These are phyloP conservation scores for Verticillium dahliae DNA, from an alignment of 2,329 filamentous ascomycete genomes.

Conservation along the genomic window DNA sequence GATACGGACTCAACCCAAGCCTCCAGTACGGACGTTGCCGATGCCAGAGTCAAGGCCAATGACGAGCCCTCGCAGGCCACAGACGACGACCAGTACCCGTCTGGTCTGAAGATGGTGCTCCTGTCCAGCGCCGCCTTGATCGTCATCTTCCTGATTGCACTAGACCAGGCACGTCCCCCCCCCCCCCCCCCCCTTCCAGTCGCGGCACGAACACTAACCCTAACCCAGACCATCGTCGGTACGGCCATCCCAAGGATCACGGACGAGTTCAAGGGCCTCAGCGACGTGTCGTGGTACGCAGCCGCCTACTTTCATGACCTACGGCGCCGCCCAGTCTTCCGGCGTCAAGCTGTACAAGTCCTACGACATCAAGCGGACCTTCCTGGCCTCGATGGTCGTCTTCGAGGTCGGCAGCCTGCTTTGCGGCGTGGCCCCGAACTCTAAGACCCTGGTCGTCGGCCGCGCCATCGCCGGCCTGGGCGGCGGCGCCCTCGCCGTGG, in stretches of 20 bases:
- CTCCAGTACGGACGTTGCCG: too few relatives aligned
- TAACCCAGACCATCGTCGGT: conserved; percentile 32
- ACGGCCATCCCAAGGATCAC: conserved; percentile 38
- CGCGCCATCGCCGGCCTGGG: conserved; percentile 30
- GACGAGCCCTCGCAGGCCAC: too few relatives aligned
- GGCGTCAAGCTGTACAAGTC: conserved; percentile 38
- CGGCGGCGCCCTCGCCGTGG: conserved; percentile 39
- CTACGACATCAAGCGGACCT: conserved; percentile 34
- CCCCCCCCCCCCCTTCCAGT: too few relatives aligned
- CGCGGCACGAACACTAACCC: neutral
- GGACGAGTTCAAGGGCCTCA: conserved; percentile 32
- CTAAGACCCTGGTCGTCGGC: conserved; percentile 25
- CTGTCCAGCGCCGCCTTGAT: conserved; percentile 30
- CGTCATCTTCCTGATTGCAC: conserved; percentile 32
- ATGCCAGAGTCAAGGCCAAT: too few relatives aligned
- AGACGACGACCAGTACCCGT: conserved; percentile 2
- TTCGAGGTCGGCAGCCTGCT: conserved; percentile 38
- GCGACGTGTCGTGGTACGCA: conserved; percentile 45
- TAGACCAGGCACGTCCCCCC: conserved; percentile 22
- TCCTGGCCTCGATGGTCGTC: conserved; percentile 27
- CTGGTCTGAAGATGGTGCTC: conserved; percentile 18
- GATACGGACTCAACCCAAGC: too few relatives aligned
- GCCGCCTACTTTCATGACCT: conserved; percentile 34
- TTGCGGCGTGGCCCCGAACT: conserved; percentile 26
- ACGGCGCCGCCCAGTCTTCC: conserved; percentile 30